A percentile compares a stretch with the other conserved stretches of the same genome.
Conservation (phyloP, 2,329 filamentous ascomycete genomes). For the Orbilia oligospora region DNA sequence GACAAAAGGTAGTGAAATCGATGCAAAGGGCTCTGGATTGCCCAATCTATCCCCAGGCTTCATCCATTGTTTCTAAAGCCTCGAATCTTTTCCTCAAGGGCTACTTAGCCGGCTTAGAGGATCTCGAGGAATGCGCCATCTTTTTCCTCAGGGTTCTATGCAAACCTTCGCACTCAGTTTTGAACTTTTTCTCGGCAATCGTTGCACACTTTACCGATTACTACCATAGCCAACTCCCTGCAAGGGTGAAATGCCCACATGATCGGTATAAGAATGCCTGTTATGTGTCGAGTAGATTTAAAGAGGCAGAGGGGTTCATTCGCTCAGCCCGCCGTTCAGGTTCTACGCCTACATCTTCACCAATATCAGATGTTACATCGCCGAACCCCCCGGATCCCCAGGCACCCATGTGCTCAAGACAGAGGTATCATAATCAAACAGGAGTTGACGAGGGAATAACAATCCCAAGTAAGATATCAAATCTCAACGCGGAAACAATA, state of each 20-base stretch:
- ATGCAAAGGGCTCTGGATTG: not conserved
- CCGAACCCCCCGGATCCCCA: too few species aligned
- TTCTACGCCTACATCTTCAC: not conserved
- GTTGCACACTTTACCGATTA: not conserved
- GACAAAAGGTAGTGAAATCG: not conserved
- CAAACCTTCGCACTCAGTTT: not conserved
- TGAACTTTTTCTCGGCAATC: not conserved
- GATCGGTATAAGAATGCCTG: not conserved
- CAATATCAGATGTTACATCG: not conserved
- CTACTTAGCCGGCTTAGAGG: not conserved
- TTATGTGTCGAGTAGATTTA: not conserved
- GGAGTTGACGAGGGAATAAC: not conserved
- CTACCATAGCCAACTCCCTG: not conserved
- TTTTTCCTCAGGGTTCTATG: not conserved
- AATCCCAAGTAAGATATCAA: not conserved
- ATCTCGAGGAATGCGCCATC: conserved; percentile 8
- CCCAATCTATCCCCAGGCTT: not conserved
- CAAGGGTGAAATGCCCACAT: not conserved
- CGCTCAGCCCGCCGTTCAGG: not conserved
- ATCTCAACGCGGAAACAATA: too few species aligned
- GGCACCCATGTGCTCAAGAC: not conserved
- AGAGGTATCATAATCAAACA: not conserved
- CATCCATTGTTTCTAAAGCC: not conserved
- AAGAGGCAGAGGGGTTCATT: not conserved
- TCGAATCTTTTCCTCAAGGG: not conserved